These are phyloP conservation scores for Labyrinthula sp. DNA, from an alignment of 352 stramenopile genomes.

Conservation along the genomic window DNA sequence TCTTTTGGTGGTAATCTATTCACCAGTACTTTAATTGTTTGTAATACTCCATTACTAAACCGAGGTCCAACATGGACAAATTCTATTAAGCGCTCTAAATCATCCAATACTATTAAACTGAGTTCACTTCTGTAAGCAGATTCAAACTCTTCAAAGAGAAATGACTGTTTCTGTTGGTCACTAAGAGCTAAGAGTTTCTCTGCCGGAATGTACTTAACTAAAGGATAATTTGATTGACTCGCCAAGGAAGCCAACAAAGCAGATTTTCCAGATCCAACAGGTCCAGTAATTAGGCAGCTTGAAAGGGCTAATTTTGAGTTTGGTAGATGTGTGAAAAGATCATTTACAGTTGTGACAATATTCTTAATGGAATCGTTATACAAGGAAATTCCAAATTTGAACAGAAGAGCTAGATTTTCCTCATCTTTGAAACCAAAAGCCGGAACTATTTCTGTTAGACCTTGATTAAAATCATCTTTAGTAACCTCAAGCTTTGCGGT, in stretches of 20 bases:
- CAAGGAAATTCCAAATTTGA: conserved; percentile 83
- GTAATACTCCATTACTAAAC: conserved; percentile 93
- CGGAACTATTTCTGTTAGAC: conserved; percentile 79
- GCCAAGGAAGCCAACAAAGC: conserved; percentile 85
- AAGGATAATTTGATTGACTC: conserved; percentile 80
- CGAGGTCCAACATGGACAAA: conserved; percentile 76
- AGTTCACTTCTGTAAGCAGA: conserved; percentile 92
- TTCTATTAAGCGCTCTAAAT: conserved; percentile 97
- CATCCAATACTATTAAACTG: conserved; percentile 96
- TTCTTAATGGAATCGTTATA: conserved; percentile 79
- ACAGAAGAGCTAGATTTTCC: conserved; percentile 74
- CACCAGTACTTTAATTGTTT: conserved; percentile 90
- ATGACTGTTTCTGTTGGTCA: conserved; percentile 58
- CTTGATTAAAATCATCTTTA: conserved; percentile 73
- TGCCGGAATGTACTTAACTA: conserved; percentile 87
- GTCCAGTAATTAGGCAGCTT: conserved; percentile 82
- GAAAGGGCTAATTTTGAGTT: conserved; percentile 85
- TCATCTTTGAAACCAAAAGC: conserved; percentile 78
- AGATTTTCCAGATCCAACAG: conserved; percentile 80
- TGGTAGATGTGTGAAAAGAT: conserved; percentile 72
- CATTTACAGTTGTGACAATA: conserved; percentile 62
- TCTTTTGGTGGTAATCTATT: conserved; percentile 79
- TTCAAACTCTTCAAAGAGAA: conserved; percentile 51
- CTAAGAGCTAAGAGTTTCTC: conserved; percentile 85
- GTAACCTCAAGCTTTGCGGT: conserved; percentile 35